These are phyloP conservation scores for Roridomyces roridus DNA, from an alignment of 768 basidiomycete species.

Conservation along the genomic window DNA sequence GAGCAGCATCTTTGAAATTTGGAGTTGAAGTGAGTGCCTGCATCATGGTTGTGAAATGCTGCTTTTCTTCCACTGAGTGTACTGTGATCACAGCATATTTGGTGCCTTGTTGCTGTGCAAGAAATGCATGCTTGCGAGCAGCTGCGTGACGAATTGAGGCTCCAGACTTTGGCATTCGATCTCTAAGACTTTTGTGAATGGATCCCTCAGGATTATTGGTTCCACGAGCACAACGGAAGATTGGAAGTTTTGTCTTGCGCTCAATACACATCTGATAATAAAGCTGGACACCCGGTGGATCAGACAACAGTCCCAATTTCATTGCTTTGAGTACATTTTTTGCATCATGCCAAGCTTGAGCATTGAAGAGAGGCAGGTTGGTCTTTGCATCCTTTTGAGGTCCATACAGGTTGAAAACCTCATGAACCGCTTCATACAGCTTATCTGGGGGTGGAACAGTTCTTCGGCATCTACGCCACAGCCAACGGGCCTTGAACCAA, in stretches of 20 bases:
- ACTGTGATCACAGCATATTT: constrained; percentile 9
- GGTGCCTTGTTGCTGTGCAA: constrained; percentile 16
- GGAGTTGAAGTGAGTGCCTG: not conserved
- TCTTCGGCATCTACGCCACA: constrained; percentile 1
- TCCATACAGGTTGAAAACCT: not conserved
- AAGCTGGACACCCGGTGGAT: too few species aligned
- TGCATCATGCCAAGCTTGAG: constrained; percentile 9
- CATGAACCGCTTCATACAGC: not conserved
- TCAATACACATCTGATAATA: too few species aligned
- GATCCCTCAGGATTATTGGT: constrained; percentile 5
- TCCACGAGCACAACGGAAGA: too few species aligned
- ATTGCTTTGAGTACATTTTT: too few species aligned
- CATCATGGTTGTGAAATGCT: not conserved
- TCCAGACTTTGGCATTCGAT: constrained; percentile 12
- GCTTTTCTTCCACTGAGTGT: not conserved
- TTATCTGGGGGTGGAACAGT: constrained; percentile 6
- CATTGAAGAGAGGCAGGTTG: constrained; percentile 9
- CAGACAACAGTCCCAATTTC: too few species aligned
- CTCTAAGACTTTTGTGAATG: not conserved
- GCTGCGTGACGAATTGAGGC: not conserved
- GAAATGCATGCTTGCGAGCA: constrained; percentile 8
- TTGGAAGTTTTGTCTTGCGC: too few species aligned
- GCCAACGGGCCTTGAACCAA: constrained; percentile 6
- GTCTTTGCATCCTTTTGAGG: constrained; percentile 11
- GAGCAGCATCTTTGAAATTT: constrained; percentile 3